A percentile compares a stretch with the other conserved stretches of the same genome.
Evolutionary conservation across 2,329 filamentous ascomycete species (phyloP).

Genomic region (Cladosporium sphaerospermum): DNA sequence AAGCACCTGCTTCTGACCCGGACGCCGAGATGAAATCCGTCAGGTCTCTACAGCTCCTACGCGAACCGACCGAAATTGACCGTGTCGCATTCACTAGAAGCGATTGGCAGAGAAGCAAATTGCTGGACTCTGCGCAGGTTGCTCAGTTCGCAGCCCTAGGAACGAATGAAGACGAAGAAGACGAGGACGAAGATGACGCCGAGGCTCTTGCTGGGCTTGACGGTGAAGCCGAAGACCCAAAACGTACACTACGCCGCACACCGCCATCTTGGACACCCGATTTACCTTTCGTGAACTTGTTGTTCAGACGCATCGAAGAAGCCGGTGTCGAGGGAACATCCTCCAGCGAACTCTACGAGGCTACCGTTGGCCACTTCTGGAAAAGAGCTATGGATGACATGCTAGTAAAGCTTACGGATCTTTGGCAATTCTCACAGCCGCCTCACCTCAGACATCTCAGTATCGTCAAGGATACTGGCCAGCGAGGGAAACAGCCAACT

Average conservation of each 20-base stretch:
- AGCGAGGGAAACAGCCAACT: slow-evolving; percentile 39
- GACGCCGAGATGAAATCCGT: slow-evolving; percentile 15
- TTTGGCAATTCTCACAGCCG: slow-evolving; percentile 55
- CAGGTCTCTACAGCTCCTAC: slow-evolving; percentile 36
- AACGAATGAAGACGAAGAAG: slow-evolving; percentile 16
- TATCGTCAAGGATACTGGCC: slow-evolving; percentile 50
- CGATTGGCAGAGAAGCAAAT: slow-evolving; percentile 8
- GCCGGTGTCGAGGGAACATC: slow-evolving; percentile 46
- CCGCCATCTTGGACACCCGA: slow-evolving; percentile 52
- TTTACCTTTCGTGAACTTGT: slow-evolving; percentile 44
- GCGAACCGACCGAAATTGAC: slow-evolving; percentile 31
- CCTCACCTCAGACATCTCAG: slow-evolving; percentile 50
- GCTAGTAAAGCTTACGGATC: slow-evolving; percentile 47
- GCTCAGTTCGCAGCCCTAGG: slow-evolving; percentile 1
- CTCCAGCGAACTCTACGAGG: slow-evolving; percentile 35
- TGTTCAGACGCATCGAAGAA: slow-evolving; percentile 44
- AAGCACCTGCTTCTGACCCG: slow-evolving; percentile 11
- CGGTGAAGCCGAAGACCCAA: slow-evolving; percentile 7
- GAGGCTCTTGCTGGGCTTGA: slow-evolving; percentile 20
- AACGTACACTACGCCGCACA: slow-evolving; percentile 23
- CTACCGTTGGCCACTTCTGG: slow-evolving; percentile 45
- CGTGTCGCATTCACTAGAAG: slow-evolving; percentile 14
- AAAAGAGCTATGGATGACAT: slow-evolving; percentile 49
- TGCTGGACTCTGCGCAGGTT: slow-evolving; percentile 3
- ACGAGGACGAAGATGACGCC: slow-evolving; percentile 21